phyloP scores from a whole-genome alignment of 257 asterid genomes.

The Ocimum tenuiflorum region DNA sequence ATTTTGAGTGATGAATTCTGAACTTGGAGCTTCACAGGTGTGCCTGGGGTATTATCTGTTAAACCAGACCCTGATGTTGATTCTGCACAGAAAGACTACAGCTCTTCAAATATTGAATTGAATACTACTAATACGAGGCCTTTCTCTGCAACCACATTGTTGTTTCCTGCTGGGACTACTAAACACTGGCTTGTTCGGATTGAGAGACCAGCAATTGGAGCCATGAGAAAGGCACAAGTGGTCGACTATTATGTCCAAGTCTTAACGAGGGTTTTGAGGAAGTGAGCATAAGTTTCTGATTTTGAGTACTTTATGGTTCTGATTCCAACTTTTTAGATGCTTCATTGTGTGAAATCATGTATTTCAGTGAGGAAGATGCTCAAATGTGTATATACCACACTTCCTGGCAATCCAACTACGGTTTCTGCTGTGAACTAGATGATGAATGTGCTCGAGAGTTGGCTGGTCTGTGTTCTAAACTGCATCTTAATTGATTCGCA shows the following conservation, averaged over 20 bases:
- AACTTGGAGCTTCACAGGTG: conserved; percentile 31
- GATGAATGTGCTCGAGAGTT: conserved; percentile 65
- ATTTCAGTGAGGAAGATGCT: conserved; percentile 71
- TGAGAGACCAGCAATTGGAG: conserved; percentile 61
- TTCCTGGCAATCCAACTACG: conserved; percentile 64
- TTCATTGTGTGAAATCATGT: conserved; percentile 15
- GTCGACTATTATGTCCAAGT: conserved; percentile 76
- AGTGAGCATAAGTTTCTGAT: conserved; percentile 41
- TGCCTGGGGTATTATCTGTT: conserved; percentile 58
- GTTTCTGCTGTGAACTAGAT: conserved; percentile 87
- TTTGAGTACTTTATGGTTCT: neutral
- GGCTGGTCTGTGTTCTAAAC: conserved; percentile 47
- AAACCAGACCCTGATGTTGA: conserved; percentile 58
- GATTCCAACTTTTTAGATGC: neutral
- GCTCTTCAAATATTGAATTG: conserved; percentile 26
- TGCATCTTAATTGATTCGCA: neutral
- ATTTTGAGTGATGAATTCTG: conserved; percentile 1
- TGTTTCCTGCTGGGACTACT: conserved; percentile 57
- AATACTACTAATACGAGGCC: conserved; percentile 25
- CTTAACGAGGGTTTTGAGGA: conserved; percentile 65
- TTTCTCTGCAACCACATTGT: conserved; percentile 23
- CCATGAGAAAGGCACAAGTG: conserved; percentile 49
- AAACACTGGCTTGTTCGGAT: conserved; percentile 71
- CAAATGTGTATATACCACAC: conserved; percentile 89
- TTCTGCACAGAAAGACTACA: conserved; percentile 50